These are phyloP conservation scores for Mycena venus DNA, from an alignment of 768 basidiomycete species.

Conservation along the genomic window DNA sequence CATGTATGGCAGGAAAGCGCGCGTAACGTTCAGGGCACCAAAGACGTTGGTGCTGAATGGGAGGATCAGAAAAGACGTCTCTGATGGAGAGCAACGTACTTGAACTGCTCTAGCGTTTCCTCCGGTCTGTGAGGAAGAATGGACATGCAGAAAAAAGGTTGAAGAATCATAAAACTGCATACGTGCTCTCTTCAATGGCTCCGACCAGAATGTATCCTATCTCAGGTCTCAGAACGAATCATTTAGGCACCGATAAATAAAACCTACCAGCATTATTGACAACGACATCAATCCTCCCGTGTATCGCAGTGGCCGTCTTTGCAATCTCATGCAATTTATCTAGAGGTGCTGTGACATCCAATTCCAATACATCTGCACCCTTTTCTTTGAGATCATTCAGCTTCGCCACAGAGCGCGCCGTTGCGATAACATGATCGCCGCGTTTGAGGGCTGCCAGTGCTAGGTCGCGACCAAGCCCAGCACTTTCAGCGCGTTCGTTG, in stretches of 20 bases:
- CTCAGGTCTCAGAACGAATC: not conserved
- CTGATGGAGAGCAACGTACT: slow-evolving; percentile 38
- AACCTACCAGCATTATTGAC: slow-evolving; percentile 43
- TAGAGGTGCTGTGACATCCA: slow-evolving; percentile 40
- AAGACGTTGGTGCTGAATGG: slow-evolving; percentile 58
- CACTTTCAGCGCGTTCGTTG: slow-evolving; percentile 43
- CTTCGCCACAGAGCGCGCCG: slow-evolving; percentile 54
- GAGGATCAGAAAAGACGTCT: not conserved
- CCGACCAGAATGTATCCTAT: slow-evolving; percentile 46
- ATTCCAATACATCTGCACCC: slow-evolving; percentile 40
- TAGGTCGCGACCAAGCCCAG: slow-evolving; percentile 56
- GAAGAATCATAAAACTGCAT: not conserved
- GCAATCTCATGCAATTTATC: slow-evolving; percentile 34
- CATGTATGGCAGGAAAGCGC: slow-evolving; percentile 64
- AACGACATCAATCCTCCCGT: slow-evolving; percentile 39
- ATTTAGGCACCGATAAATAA: not conserved
- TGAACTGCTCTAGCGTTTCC: slow-evolving; percentile 53
- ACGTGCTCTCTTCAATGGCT: not conserved
- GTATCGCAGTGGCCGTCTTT: slow-evolving; percentile 38
- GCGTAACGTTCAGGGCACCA: slow-evolving; percentile 57
- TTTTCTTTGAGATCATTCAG: slow-evolving; percentile 44
- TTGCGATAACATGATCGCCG: slow-evolving; percentile 64
- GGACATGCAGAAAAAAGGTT: not conserved
- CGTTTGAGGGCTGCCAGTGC: slow-evolving; percentile 57
- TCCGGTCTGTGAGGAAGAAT: slow-evolving; percentile 59